Evolutionary conservation across 805 yeast species (phyloP), one percentile per base, ranked within the genome.

Genomic region (Candida hispaniensis): DNA sequence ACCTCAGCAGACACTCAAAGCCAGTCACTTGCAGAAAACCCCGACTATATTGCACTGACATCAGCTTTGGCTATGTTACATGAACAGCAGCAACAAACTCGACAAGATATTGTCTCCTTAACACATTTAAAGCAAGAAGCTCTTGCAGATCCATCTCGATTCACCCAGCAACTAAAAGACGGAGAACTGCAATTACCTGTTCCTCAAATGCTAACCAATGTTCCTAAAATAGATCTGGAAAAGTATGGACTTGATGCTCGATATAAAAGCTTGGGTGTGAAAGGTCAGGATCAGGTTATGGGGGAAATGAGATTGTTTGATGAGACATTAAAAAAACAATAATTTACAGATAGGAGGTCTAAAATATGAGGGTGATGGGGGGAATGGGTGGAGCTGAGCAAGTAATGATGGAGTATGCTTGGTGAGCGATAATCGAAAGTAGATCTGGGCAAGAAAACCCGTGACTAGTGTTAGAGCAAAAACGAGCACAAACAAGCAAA

Each of bases 21-120:
- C 29, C 5, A 18, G 12, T 7, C 18, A 3, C 20, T 30, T 10
- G 10, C 28, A 6, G 14, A 14, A 38, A 51, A 44, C 35, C 41
- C 52, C 10, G 57, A 52, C 34, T 52, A 52, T 30, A 45, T 52
- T 10, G 57, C 58, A 14, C 45, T 52, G 14, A 21, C 46, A 12
- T 45, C 57, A 4, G 47, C 58, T 4, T 42, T 54, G 11, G 41
- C 44, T 14, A 38, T 52, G 25, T 46, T 52, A 11, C 28, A 34
- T 2, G 34, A 47, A 10, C 57, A 52, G 33, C 48, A 44, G 18
- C 32, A 36, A 13, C 36, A 41, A 13, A 50, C 55, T 9, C 13
- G 36, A 22, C 36, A 41, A n/a, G 57, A 52, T 26, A 45, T 54
- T 7, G 39, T 41, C 6, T 34, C 28, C 16, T 40, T 54, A 22